phyloP scores from a whole-genome alignment of 495 filamentous ascomycete species.

The Xylaria palmicola region DNA sequence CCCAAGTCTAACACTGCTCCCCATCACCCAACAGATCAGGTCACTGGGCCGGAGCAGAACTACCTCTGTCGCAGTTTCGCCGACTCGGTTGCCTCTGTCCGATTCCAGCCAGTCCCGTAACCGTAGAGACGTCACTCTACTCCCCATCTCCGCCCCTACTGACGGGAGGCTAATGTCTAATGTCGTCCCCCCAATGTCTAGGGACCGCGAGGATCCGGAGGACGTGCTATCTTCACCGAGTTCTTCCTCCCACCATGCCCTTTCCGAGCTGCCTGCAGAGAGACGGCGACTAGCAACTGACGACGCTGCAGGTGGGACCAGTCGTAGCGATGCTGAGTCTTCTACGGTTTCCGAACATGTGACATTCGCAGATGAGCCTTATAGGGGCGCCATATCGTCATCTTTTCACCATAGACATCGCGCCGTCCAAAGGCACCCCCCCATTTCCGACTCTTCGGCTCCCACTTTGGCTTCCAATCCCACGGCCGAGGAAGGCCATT shows the following conservation, averaged over 20 bases:
- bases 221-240: background rate
- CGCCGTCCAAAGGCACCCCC: slow-evolving; percentile 16
- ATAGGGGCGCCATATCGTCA: slow-evolving; percentile 13
- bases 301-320: background rate
- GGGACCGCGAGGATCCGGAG: background rate
- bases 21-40: slow-evolving; percentile 25
- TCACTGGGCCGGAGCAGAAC: slow-evolving; percentile 22
- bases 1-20: slow-evolving; percentile 23
- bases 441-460: slow-evolving; percentile 12
- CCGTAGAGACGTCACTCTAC: background rate
- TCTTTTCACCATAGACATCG: slow-evolving; percentile 18
- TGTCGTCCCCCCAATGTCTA: slow-evolving; percentile 9
- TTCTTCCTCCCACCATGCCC: background rate
- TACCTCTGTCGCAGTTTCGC: background rate
- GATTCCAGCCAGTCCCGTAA: background rate
- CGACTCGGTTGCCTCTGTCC: background rate
- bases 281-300: background rate
- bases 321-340: background rate
- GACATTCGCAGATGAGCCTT: slow-evolving; percentile 23
- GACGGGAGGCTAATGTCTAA: slow-evolving; percentile 20
- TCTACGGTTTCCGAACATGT: slow-evolving; percentile 21
- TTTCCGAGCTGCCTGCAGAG: background rate
- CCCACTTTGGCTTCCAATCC: background rate
- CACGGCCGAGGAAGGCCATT: slow-evolving; percentile 14
- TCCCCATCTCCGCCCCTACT: slow-evolving; percentile 26